Evolutionary conservation across 306 rosid species (phyloP), one percentile per base, ranked within the genome.

Genomic region (Ochetophila trinervis): DNA sequence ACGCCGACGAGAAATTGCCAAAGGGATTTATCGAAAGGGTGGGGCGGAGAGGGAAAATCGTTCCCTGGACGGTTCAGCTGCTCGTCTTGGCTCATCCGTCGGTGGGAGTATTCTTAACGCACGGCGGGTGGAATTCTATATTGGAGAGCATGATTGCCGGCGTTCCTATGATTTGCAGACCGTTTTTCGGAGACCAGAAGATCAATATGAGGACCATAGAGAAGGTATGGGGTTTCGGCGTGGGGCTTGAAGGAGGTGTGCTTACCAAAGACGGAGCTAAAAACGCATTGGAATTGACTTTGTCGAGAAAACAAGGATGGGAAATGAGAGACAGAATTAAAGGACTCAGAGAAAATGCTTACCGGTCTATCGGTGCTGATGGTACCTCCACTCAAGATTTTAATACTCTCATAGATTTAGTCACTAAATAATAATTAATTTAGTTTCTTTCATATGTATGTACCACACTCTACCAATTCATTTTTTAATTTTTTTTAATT

Each of bases 81-180:
- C 72, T 68, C 21, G 78, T 84, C 59, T 68, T 86, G 10, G 60
- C 34, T 13, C 89, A 89, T 67, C 2, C 60, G 1, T 64, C 94
- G 0, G 63, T 72, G 23, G 87, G 85, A 0, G 87, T 60, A 57
- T 84, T 83, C 61, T 60, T 86, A 19, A 86, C 85, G 0, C 96
- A 86, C 17, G 69, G 79, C 34, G 96, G 96, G 2, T 89, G 96
- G 96, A 89, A 87, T 50, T 84, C 89, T 0, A 16, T 81, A 9
- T 21, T 83, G 79, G 96, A 89, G 45, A 81, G 91, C 50, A 70
- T 84, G 0, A 66, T 73, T 1, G 86, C 87, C 1, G 87, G 91
- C 5, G 94, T 89, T 32, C 89, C 94, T 0, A 79, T 89, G 85
- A 79, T 86, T 56, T 60, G 84, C 47, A 69, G 91, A 74, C 91